These are phyloP conservation scores for Crithidia mellificae DNA, from an alignment of 208 protist genomes.

Conservation along the genomic window DNA sequence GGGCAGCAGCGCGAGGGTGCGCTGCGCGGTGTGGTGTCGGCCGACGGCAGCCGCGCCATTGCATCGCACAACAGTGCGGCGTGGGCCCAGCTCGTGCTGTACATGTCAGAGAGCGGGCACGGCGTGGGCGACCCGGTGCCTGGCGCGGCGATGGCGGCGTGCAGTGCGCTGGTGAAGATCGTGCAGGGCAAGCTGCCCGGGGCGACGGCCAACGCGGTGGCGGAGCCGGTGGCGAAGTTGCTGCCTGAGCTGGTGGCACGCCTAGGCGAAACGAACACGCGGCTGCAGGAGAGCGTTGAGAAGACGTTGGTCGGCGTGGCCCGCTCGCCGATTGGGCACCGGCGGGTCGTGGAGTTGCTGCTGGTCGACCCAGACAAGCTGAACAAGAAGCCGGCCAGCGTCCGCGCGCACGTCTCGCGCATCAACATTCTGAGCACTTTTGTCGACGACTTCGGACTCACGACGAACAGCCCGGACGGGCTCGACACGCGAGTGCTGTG, in stretches of 20 bases:
- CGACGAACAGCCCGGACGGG: constrained; percentile 27
- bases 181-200: constrained; percentile 42
- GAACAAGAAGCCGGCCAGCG: constrained; percentile 60
- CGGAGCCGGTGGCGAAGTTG: constrained; percentile 31
- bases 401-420: constrained; percentile 59
- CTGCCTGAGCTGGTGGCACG: constrained; percentile 60
- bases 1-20: constrained; percentile 79
- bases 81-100: constrained; percentile 51
- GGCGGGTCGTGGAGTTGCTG: constrained; percentile 54
- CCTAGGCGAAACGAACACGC: constrained; percentile 74
- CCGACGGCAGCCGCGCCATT: constrained; percentile 50
- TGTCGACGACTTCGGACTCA: constrained; percentile 71
- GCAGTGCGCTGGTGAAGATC: constrained; percentile 65
- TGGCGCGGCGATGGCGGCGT: constrained; percentile 68
- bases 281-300: constrained; percentile 70
- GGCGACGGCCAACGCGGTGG: constrained; percentile 27
- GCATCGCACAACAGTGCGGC: constrained; percentile 38
- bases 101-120: constrained; percentile 62
- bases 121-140: constrained; percentile 73
- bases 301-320: constrained; percentile 53
- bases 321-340: constrained; percentile 49
- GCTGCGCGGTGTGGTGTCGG: constrained; percentile 57
- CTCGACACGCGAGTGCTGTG: constrained; percentile 61
- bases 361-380: constrained; percentile 63
- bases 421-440: constrained; percentile 74